A percentile compares a stretch with the other conserved stretches of the same genome.
Conservation (phyloP, 2,329 filamentous ascomycete genomes). For the Beauveria asiatica region DNA sequence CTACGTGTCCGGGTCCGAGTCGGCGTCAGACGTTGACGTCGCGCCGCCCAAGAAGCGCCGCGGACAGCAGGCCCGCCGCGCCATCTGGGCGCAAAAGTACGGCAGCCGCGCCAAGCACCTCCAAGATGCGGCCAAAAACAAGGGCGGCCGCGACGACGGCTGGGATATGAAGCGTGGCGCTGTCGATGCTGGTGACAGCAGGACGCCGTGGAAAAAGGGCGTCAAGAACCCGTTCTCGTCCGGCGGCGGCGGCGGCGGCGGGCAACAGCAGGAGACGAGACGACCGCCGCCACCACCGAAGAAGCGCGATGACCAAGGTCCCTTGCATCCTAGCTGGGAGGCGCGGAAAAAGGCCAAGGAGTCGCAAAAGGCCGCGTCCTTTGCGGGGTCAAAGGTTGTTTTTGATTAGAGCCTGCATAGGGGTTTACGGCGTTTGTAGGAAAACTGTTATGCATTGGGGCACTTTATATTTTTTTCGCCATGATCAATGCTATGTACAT, state of each 20-base stretch:
- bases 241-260: conserved; percentile 9
- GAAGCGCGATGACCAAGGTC: conserved; percentile 40
- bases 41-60: conserved; percentile 61
- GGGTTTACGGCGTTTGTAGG: neutral
- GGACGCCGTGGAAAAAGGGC: conserved; percentile 47
- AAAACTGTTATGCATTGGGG: neutral
- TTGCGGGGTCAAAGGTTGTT: conserved; percentile 49
- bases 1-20: conserved; percentile 70
- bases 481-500: neutral
- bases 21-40: conserved; percentile 57
- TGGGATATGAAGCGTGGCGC: conserved; percentile 53
- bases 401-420: conserved; percentile 38
- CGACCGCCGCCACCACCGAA: conserved; percentile 23
- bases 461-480: neutral
- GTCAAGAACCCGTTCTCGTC: conserved; percentile 28
- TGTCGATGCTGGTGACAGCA: conserved; percentile 33
- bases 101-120: conserved; percentile 62
- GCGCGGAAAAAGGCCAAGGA: conserved; percentile 56
- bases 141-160: conserved; percentile 35
- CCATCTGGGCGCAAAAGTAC: conserved; percentile 75
- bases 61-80: conserved; percentile 69
- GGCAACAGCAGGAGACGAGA: conserved; percentile 11
- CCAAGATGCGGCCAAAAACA: conserved; percentile 28
- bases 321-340: conserved; percentile 57
- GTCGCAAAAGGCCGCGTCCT: conserved; percentile 40